Conservation (phyloP, 2,329 filamentous ascomycete genomes). For the Aspergillus floridensis region DNA sequence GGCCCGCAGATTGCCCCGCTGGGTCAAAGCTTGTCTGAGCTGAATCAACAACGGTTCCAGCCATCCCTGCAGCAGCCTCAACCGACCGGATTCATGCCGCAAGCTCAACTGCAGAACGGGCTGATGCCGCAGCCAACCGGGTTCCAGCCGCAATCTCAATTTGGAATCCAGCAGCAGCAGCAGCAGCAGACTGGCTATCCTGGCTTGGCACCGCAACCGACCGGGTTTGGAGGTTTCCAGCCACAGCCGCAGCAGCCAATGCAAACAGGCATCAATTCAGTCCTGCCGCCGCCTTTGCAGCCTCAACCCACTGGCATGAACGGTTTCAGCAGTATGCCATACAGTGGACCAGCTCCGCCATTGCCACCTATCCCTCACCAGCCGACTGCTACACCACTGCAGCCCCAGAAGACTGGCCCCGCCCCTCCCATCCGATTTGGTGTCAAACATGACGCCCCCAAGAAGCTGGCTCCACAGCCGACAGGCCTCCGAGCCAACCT, state of each 20-base stretch:
- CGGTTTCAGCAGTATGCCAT: slow-evolving; percentile 49
- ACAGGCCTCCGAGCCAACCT: slow-evolving; percentile 90
- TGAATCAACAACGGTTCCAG: slow-evolving; percentile 65
- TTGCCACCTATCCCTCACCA: slow-evolving; percentile 59
- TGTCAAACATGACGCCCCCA: slow-evolving; percentile 64
- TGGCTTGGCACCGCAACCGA: slow-evolving; percentile 52
- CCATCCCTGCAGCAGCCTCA: slow-evolving; percentile 60
- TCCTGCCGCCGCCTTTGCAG: slow-evolving; percentile 54
- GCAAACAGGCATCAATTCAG: slow-evolving; percentile 48
- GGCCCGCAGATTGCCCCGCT: slow-evolving; percentile 61
- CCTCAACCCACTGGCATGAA: slow-evolving; percentile 52
- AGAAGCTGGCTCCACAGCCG: slow-evolving; percentile 78
- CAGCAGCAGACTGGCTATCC: slow-evolving; percentile 51
- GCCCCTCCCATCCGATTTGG: slow-evolving; percentile 88
- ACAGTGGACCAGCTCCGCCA: slow-evolving; percentile 51
- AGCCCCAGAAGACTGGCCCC: slow-evolving; percentile 79
- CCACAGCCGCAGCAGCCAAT: slow-evolving; percentile 51
- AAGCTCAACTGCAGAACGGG: slow-evolving; percentile 41
- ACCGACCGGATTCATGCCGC: slow-evolving; percentile 59
- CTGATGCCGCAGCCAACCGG: slow-evolving; percentile 49
- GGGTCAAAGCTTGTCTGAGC: slow-evolving; percentile 73
- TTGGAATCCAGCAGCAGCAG: slow-evolving; percentile 48
- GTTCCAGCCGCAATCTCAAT: slow-evolving; percentile 45
- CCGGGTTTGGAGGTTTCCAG: slow-evolving; percentile 50
- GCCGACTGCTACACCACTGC: slow-evolving; percentile 60